Evolutionary conservation across 2,329 filamentous ascomycete genomes (phyloP), one percentile per base, ranked within the genome.

Genomic region (Fusarium incarnatum): DNA sequence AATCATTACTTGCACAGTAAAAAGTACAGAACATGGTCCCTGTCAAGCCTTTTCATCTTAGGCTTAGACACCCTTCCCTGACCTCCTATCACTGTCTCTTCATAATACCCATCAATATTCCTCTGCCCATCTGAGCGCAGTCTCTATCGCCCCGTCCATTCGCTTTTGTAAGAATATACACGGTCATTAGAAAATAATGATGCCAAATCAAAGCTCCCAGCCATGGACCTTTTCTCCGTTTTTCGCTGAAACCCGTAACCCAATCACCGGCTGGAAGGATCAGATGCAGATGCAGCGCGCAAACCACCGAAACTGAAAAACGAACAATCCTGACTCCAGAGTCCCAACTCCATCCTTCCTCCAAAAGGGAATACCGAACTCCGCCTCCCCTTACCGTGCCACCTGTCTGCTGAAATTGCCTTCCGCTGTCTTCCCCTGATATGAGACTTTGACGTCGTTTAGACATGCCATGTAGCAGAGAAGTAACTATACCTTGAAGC

Each of bases 261-360:
- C 65, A 74, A 71, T 70, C 67, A 56, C 73, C 66, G 69, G 67
- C 72, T 65, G 73, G 66, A 70, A 74, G 67, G 69, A 73, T 73
- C 67, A 75, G 72, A 76, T 76, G 73, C 73, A 76, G 73, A 76
- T 75, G 74, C 73, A 76, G 72, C 71, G 72, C 69, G 71, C 70
- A 75, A 76, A 74, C 69, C 72, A 76, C 71, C 72, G 73, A 73
- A 76, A 73, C 64, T 74, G 67, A 74, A 75, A 75, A 75, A 72
- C 64, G 71, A 76, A 75, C 75, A 75, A 75, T 76, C 73, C 73
- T 75, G 75, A 78, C 76, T 72, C 76, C 73, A 73, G 71, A 57
- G 71, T 74, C 75, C 75, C 70, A 76, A 78, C 73, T 75, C 76
- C 74, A 70, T 75, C 72, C 65, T 60, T 74, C 72, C 71, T 71